Base-by-base conservation (phyloP, 306 rosid species). In the Arachis stenosperma region DNA sequence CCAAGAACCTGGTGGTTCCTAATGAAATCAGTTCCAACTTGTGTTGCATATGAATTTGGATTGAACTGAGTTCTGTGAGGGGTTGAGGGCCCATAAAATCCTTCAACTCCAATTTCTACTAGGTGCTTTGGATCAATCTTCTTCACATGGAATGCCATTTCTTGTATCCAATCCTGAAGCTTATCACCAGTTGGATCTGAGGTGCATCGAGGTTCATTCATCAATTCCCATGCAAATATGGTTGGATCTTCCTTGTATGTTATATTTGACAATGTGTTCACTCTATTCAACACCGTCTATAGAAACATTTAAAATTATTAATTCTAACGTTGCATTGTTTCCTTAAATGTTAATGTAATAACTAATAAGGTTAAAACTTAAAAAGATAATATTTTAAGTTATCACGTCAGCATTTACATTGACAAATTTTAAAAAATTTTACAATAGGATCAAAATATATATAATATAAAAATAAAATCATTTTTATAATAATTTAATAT, bases 181-280 rank as follows among this genome's bases (percentile, higher is more conserved):
- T 36, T 84, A 70, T 91, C 82, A 15, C 98, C 98, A 0, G 91
- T 51, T 50, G 97, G 78, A 84, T 94, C 98, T 9, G 96, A 88
- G 74, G 86, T 84, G 89, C 99, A 94, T 64, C 96, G 79, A 78
- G 99, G 96, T 80, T 89, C 99, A 36, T 94, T 94, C 91, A 91
- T 91, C 78, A 91, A 84, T 57, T 94, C 99, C 99, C 99, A 91
- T 41, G 96, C 95, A 39, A 94, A 91, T 77, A 94, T 84, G 10
- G 99, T 89, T 40, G 95, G 95, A 75, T 94, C 99, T 17, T 89
- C 88, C 82, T 94, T 94, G 77, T 94, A 94, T 13, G 91, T 88
- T 48, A 85, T 85, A 43, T 91, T 94, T 61, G 92, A 89, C 59
- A 84, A 48, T 39, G 97, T 84, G 17, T 94, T 94, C 57, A 88